Evolutionary conservation across 129 eudicot species (phyloP), one percentile per base, ranked within the genome.

Genomic region (Arctium lappa): DNA sequence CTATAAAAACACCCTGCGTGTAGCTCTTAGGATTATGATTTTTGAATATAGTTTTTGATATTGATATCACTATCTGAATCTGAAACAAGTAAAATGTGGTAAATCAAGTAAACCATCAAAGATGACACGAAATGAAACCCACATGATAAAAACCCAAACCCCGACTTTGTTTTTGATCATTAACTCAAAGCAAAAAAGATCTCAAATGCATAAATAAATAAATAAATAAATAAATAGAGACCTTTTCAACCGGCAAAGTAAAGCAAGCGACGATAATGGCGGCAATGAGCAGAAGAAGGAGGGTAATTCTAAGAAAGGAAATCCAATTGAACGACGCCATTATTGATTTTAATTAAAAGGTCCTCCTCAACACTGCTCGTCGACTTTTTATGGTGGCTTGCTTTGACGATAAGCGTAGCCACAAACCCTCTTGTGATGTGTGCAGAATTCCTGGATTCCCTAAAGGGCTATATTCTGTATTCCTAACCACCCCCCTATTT

Each of bases 231-330:
- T 7, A 13, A 27, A 38, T 38, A 38, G 4, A 48, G 34, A 94
- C 98, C 98, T 94, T 83, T 83, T 94, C 93, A 33, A 90, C 50
- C 32, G 97, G 98, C 40, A 94, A 90, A 83, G 97, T 92, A 73
- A 87, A 86, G 83, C 92, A 94, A 50, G 94, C 97, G 66, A 88
- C 40, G 73, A 73, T 72, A 86, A 94, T 86, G 81, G 93, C 93
- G 81, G 85, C 90, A 69, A 92, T 62, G 76, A 94, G 92, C 71
- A 86, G 72, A 7, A 92, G 46, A 22, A 92, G 86, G 69, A 89
- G 78, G 27, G 84, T 76, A 5, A 92, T 42, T 69, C 86, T 85
- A 83, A 89, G 38, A 73, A 68, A 30, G 38, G 85, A 88, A 30
- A 80, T 77, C 95, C 98, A 92, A 81, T 89, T 87, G 80, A 80